Evolutionary conservation across 2,329 filamentous ascomycete species (phyloP).

Genomic region (Nigrograna mackinnonii): DNA sequence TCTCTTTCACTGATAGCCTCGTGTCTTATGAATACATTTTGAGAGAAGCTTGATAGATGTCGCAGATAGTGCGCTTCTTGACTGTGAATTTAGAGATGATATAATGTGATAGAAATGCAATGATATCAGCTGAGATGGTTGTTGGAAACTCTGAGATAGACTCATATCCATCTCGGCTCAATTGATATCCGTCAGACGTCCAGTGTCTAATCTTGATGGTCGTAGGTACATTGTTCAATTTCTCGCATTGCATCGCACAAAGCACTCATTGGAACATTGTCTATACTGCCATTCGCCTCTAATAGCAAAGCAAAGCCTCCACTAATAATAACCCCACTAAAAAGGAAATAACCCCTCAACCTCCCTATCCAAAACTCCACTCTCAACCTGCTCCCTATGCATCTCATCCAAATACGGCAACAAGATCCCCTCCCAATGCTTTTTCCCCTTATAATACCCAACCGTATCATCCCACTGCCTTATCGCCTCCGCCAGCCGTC

Average conservation of each 20-base stretch:
- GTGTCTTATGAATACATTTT: too few relatives aligned
- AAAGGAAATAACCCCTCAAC: neutral
- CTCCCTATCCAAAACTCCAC: neutral
- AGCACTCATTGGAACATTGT: neutral
- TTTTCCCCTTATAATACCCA: constrained; percentile 5
- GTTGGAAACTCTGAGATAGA: too few relatives aligned
- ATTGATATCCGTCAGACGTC: too few relatives aligned
- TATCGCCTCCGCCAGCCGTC: constrained; percentile 7
- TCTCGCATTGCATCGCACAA: neutral
- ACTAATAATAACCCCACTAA: neutral
- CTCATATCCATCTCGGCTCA: too few relatives aligned
- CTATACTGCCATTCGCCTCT: neutral
- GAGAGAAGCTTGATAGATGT: too few relatives aligned
- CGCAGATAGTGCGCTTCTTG: too few relatives aligned
- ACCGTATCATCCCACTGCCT: constrained; percentile 7
- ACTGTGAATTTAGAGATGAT: too few relatives aligned
- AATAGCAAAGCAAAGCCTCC: neutral
- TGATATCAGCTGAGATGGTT: too few relatives aligned
- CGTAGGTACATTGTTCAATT: neutral
- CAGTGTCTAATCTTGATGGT: neutral
- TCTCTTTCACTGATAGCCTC: neutral
- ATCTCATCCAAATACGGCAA: constrained; percentile 7
- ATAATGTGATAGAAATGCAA: too few relatives aligned
- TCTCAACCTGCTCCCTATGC: neutral
- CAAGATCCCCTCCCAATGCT: constrained; percentile 6